Evolutionary conservation across 1,284 basidiomycete species (phyloP).

Genomic region (Rhizoctonia solani): DNA sequence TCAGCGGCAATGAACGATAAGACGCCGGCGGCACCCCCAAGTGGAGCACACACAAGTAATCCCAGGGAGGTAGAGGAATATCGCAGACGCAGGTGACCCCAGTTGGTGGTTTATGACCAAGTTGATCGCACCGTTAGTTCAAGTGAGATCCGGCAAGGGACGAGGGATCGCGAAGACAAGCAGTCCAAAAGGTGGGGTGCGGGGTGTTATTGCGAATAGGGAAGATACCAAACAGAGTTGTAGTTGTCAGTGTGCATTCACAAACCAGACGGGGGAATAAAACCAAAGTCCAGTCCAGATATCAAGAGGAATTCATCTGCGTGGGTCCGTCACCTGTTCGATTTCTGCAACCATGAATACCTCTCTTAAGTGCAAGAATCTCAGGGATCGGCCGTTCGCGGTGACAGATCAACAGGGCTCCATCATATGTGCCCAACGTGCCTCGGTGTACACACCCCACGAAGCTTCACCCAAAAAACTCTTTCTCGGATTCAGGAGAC

Average conservation of each 20-base stretch:
- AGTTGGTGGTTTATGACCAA: conserved; percentile 31
- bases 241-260: conserved; percentile 11
- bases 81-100: background rate
- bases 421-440: conserved; percentile 6
- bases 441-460: conserved; percentile 19
- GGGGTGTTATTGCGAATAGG: conserved; percentile 29
- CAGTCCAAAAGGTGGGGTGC: conserved; percentile 8
- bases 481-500: background rate
- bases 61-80: conserved; percentile 15
- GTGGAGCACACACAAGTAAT: background rate
- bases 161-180: conserved; percentile 20
- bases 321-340: background rate
- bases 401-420: conserved; percentile 29
- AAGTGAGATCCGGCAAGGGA: conserved; percentile 3
- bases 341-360: background rate
- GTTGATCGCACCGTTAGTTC: conserved; percentile 8
- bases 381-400: conserved; percentile 29
- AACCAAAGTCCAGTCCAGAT: too few species aligned
- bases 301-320: too few species aligned
- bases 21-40: conserved; percentile 20
- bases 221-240: conserved; percentile 29
- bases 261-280: too few species aligned
- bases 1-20: conserved; percentile 30
- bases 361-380: conserved; percentile 8
- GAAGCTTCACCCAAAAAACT: background rate